These are phyloP conservation scores for Apophysomyces ossiformis DNA, from an alignment of 371 early-diverging fungal species.

Conservation along the genomic window DNA sequence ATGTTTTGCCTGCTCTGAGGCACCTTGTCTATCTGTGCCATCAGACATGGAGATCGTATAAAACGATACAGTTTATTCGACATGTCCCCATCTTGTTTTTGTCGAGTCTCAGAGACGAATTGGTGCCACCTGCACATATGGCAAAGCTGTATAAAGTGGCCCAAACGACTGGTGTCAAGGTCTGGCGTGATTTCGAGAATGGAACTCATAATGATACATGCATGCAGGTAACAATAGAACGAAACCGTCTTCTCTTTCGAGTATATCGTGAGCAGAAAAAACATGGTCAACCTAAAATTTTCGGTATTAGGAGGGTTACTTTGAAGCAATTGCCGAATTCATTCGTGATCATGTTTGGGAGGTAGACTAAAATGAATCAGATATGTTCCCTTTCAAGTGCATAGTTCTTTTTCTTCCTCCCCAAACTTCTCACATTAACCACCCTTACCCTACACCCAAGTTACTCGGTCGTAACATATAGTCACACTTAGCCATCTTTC, in stretches of 20 bases:
- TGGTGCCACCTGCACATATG: conserved; percentile 93
- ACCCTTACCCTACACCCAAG: not conserved
- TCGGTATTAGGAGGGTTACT: conserved; percentile 71
- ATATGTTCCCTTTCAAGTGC: not conserved
- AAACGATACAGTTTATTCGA: conserved; percentile 67
- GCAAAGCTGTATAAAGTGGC: conserved; percentile 67
- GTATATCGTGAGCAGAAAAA: conserved; percentile 2
- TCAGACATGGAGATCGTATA: conserved; percentile 89
- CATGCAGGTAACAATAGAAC: conserved; percentile 42
- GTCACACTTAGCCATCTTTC: too few species aligned
- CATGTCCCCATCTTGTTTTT: conserved; percentile 84
- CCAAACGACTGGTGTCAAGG: conserved; percentile 59
- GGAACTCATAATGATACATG: conserved; percentile 96
- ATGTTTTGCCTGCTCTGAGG: conserved; percentile 78
- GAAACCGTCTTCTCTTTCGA: too few species aligned
- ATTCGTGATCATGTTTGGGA: conserved; percentile 32
- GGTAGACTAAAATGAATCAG: conserved; percentile 7
- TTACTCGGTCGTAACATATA: too few species aligned
- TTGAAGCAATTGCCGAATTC: conserved; percentile 72
- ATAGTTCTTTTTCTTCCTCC: not conserved
- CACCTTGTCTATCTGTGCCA: conserved; percentile 82
- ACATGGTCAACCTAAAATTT: not conserved
- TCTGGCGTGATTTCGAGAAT: conserved; percentile 70
- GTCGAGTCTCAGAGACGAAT: conserved; percentile 81
- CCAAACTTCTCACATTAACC: not conserved